Base-by-base conservation (phyloP, 2,329 filamentous ascomycete species). In the Curvularia sp. region DNA sequence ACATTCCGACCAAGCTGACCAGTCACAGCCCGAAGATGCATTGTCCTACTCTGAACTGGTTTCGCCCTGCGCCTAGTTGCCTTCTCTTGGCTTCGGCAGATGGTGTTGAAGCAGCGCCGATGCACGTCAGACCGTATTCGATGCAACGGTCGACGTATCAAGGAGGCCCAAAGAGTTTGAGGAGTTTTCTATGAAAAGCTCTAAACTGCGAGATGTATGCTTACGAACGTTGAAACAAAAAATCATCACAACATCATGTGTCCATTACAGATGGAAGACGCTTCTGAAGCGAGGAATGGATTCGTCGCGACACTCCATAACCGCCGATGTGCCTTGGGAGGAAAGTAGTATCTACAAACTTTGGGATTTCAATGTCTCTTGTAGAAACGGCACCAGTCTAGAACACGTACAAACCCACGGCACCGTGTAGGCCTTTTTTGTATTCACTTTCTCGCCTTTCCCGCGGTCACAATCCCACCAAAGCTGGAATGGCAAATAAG, bases 81-180 rank as follows among this genome's bases (percentile, higher is more conserved):
- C 23, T 21, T 21, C 27, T 27, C 15, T 36, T 18, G 27, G 21
- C 4, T 32, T 42, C 25, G 18, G 27, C 47, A 25, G 28, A 25
- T 23, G 21, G 43, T 12, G 19, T 36, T 34, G 28, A 42, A 42
- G 39, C 15, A 19, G 15, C 15, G 34, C 7, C 13, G 43, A 47
- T 36, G 50, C 56, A 59, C 52, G 56, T 55, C 42, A 59, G 47
- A 51, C 42, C 47, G 47, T 55, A 51, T 51, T 50, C 13, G 9
- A 25, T 18, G 34, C 34, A 21, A 45, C 15, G 28, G 21, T 51
- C 34, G 9, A 50, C n/a, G 13, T 27, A 5, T 47, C 13, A 18
- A 23, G 12, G 13, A 43, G 32, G 39, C 4, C 25, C 15, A 13
- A 36, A 36, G 15, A 30, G 42, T 30, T 19, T 47, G 8, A 23